Conservation (phyloP, 495 filamentous ascomycete species). For the Neurospora sp. region DNA sequence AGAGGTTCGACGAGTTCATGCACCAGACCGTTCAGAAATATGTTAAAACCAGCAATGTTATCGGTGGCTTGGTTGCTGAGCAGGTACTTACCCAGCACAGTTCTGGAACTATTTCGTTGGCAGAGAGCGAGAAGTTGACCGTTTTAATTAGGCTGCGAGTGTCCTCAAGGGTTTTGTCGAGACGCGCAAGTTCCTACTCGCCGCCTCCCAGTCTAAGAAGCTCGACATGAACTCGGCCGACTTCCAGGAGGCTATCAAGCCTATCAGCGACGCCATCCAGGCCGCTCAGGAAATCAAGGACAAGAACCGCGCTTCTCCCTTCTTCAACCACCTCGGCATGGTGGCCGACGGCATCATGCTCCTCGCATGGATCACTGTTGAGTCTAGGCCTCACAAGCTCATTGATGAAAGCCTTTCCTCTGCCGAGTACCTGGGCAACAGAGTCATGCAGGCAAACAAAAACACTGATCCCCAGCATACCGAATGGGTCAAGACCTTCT, state of each 20-base stretch:
- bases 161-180: conserved; percentile 55
- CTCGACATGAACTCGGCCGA: conserved; percentile 59
- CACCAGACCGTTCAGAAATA: conserved; percentile 65
- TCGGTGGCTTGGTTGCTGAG: conserved; percentile 70
- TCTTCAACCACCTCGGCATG: conserved; percentile 70
- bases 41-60: conserved; percentile 61
- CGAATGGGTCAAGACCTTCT: conserved; percentile 81
- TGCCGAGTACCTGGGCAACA: conserved; percentile 85
- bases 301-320: conserved; percentile 55
- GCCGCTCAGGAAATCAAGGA: conserved; percentile 70
- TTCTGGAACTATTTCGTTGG: background rate
- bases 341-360: conserved; percentile 83
- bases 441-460: conserved; percentile 79
- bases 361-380: conserved; percentile 75
- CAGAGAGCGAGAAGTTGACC: background rate
- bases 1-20: conserved; percentile 79
- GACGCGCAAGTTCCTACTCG: conserved; percentile 76
- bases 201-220: conserved; percentile 87
- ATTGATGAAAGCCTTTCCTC: conserved; percentile 67
- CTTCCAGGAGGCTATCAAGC: conserved; percentile 53
- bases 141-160: conserved; percentile 20
- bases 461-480: conserved; percentile 64
- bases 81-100: conserved; percentile 45
- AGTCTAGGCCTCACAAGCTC: conserved; percentile 69
- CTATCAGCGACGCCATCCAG: conserved; percentile 68